Conservation (phyloP, 345 rosid genomes). For the Arabis alpina region DNA sequence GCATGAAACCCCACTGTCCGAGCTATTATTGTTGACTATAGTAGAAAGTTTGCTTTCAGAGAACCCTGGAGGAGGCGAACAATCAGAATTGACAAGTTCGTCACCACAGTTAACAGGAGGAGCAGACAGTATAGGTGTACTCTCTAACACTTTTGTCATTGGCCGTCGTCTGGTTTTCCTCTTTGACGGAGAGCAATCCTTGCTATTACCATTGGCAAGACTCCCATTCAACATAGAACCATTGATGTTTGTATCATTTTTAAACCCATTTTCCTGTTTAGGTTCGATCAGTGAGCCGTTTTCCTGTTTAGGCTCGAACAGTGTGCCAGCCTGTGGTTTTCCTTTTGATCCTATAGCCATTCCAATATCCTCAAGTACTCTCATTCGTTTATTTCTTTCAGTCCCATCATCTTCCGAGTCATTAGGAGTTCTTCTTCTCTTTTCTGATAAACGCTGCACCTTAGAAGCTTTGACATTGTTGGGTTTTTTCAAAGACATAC, state of each 20-base stretch:
- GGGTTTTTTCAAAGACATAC: conserved; percentile 56
- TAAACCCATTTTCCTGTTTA: conserved; percentile 49
- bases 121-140: conserved; percentile 73
- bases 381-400: conserved; percentile 88
- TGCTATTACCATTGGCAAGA: conserved; percentile 55
- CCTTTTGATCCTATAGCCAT: conserved; percentile 55
- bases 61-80: conserved; percentile 53
- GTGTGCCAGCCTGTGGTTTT: conserved; percentile 41
- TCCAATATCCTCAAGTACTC: conserved; percentile 92
- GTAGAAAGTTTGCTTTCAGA: conserved; percentile 60
- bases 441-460: conserved; percentile 52
- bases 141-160: conserved; percentile 78
- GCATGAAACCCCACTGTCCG: conserved; percentile 62
- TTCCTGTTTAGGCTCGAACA: conserved; percentile 46
- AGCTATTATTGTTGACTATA: conserved; percentile 51
- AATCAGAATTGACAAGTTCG: conserved; percentile 62
- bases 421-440: conserved; percentile 85
- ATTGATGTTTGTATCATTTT: conserved; percentile 51
- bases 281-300: conserved; percentile 42
- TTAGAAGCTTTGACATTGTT: conserved; percentile 54
- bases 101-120: conserved; percentile 71
- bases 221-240: conserved; percentile 59
- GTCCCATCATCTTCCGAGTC: conserved; percentile 95
- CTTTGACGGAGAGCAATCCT: conserved; percentile 48
- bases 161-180: conserved; percentile 74